A percentile compares a stretch with the other conserved stretches of the same genome.
These are phyloP conservation scores for Beverwykella pulmonaria DNA, from an alignment of 495 filamentous ascomycete species.

Conservation along the genomic window DNA sequence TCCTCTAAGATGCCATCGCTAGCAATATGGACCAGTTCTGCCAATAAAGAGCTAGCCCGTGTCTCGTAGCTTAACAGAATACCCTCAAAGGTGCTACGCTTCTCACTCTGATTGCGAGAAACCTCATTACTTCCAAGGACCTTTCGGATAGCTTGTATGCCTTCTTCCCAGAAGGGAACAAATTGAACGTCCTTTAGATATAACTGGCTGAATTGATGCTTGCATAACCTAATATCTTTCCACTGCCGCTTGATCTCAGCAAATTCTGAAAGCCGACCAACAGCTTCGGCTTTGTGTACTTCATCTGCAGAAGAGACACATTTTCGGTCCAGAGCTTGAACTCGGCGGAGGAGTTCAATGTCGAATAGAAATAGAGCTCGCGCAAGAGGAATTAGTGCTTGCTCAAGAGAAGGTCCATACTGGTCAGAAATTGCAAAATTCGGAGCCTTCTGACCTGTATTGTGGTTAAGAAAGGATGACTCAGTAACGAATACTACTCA, in stretches of 20 bases:
- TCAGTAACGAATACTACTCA: background rate
- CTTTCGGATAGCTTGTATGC: background rate
- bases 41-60: background rate
- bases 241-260: constrained; percentile 1
- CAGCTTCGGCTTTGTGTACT: constrained; percentile 2
- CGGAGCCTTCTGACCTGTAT: background rate
- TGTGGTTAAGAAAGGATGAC: background rate
- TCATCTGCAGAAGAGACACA: constrained; percentile 4
- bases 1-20: background rate
- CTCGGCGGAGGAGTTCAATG: constrained; percentile 2
- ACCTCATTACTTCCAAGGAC: background rate
- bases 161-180: background rate
- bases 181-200: background rate
- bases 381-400: constrained; percentile 4
- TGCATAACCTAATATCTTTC: background rate
- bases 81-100: background rate
- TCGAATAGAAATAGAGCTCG: constrained; percentile 5
- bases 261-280: background rate
- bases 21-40: background rate
- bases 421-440: constrained; percentile 3
- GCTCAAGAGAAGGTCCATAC: constrained; percentile 3
- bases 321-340: constrained; percentile 3
- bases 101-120: constrained; percentile 1
- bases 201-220: background rate
- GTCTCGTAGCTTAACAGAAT: background rate